Evolutionary conservation across 140 eudicot species (phyloP), one percentile per base, ranked within the genome.

Genomic region (Bidens hawaiensis): DNA sequence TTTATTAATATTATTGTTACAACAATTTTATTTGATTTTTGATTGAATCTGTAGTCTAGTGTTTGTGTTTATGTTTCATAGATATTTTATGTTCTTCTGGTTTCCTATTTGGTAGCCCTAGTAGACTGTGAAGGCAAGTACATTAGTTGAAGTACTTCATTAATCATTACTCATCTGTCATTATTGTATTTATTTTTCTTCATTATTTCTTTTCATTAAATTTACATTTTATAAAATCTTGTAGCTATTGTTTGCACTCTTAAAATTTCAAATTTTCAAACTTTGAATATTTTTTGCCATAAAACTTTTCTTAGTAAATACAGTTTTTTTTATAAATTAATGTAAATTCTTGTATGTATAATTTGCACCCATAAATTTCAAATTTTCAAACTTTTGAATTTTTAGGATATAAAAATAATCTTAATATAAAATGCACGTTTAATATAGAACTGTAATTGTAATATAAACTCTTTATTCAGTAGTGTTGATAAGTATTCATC

Each of bases 71-170:
- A 48, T 70, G 62, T 61, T 33, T n/a, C 16, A 33, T 56, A n/a
- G 62, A 57, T 41, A 31, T 49, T 47, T 65, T 66, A 59, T 57
- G 69, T 58, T 73, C 64, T 16, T 58, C 46, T 72, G 62, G 47
- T 45, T 73, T n/a, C n/a, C n/a, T n/a, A n/a, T n/a, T 55, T 74
- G 55, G 76, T 56, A 57, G 55, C 53, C 53, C 68, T 64, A 33
- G 73, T 65, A 56, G 69, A 18, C 69, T 66, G 69, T 58, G 69
- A 49, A 59, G 9, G 47, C 3, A 66, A 74, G 78, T 73, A 73
- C 78, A 71, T 52, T 34, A 60, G 53, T 50, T 38, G 18, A 49
- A 18, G 28, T 36, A 67, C 27, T 72, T 53, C 60, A 45, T 28
- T 53, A 72, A 63, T 72, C 65, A 63, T 72, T 63, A 43, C 60